phyloP scores from a whole-genome alignment of 164 flowering plant genomes.

The Dillenia turbinata region DNA sequence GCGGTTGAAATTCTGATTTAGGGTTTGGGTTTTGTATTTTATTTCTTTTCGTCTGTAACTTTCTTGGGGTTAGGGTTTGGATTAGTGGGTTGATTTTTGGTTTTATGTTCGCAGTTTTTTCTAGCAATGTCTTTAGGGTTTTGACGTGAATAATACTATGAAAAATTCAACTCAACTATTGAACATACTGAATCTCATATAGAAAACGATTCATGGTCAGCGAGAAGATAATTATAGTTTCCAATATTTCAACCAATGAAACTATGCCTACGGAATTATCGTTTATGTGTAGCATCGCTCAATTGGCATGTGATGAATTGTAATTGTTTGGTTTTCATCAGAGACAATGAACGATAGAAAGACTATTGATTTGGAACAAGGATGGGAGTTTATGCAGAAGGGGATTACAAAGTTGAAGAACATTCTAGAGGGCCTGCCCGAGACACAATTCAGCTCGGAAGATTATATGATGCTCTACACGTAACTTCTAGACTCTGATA shows the following conservation, averaged over 20 bases:
- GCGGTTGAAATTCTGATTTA: too few relatives aligned
- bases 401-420: slow-evolving; percentile 81
- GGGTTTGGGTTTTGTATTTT: too few relatives aligned
- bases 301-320: neutral
- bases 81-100: too few relatives aligned
- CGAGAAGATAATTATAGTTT: neutral
- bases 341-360: slow-evolving; percentile 50
- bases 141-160: too few relatives aligned
- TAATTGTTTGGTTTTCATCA: neutral
- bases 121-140: too few relatives aligned
- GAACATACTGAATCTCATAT: neutral
- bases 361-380: slow-evolving; percentile 71
- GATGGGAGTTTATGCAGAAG: slow-evolving; percentile 80
- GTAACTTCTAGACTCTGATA: slow-evolving; percentile 30
- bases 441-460: slow-evolving; percentile 66
- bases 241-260: too few relatives aligned
- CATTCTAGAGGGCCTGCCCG: slow-evolving; percentile 72
- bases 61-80: too few relatives aligned
- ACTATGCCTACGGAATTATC: too few relatives aligned
- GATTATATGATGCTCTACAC: slow-evolving; percentile 89
- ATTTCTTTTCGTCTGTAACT: too few relatives aligned
- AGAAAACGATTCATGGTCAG: neutral
- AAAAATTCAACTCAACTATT: too few relatives aligned
- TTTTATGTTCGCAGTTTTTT: too few relatives aligned
- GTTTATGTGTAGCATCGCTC: too few relatives aligned